Evolutionary conservation across 2,329 filamentous ascomycete species (phyloP).

Genomic region (Colletotrichum sp.): DNA sequence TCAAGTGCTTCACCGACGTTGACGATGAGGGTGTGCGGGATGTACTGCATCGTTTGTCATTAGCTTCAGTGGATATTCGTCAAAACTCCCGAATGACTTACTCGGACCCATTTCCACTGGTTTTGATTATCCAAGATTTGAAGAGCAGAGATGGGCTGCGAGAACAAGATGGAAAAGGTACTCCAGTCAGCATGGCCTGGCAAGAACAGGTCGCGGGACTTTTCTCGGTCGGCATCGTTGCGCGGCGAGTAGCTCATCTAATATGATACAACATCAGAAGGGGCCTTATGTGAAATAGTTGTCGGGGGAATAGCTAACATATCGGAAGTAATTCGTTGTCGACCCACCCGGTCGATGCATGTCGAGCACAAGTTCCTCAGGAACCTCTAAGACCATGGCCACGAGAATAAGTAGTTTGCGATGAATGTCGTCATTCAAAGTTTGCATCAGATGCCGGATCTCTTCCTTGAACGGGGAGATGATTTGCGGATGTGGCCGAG

Average conservation of each 20-base stretch:
- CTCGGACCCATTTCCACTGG: neutral
- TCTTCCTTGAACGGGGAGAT: neutral
- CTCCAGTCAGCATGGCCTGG: neutral
- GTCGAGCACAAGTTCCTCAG: neutral
- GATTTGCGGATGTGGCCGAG: neutral
- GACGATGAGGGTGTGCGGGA: neutral
- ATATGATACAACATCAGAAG: rapidly evolving
- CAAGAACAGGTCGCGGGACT: neutral
- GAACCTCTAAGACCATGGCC: neutral
- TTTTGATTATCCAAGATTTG: neutral
- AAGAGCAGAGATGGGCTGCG: neutral
- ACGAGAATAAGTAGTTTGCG: neutral
- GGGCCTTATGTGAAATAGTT: rapidly evolving
- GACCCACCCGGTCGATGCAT: neutral
- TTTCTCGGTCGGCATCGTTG: neutral
- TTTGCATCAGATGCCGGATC: neutral
- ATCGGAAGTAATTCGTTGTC: neutral
- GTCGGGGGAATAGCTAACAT: neutral
- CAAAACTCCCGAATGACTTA: neutral
- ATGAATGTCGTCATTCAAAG: neutral
- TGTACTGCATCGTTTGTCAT: neutral
- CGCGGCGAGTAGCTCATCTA: neutral
- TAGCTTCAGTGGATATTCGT: neutral
- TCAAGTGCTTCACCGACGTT: neutral
- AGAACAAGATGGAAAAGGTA: neutral